Conservation (phyloP, 306 rosid genomes). For the Hippophae rhamnoides region DNA sequence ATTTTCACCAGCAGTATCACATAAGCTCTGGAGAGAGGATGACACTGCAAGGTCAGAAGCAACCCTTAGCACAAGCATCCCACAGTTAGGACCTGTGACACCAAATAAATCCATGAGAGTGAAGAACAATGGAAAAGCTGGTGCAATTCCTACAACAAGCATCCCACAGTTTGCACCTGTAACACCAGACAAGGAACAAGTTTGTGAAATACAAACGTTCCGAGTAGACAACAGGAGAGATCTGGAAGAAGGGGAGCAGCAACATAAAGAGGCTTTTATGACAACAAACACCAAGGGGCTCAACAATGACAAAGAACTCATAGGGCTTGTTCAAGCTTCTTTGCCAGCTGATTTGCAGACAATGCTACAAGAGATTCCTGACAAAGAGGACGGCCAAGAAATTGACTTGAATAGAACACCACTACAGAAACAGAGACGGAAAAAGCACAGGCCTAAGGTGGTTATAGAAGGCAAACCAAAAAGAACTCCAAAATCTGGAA, state of each 20-base stretch:
- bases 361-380: slow-evolving; percentile 28
- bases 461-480: slow-evolving; percentile 59
- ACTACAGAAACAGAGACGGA: slow-evolving; percentile 42
- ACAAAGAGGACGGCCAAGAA: slow-evolving; percentile 20
- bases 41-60: too few species aligned
- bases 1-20: too few species aligned
- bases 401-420: slow-evolving; percentile 35
- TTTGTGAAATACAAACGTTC: slow-evolving; percentile 15
- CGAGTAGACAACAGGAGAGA: slow-evolving; percentile 16
- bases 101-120: too few species aligned
- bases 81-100: too few species aligned
- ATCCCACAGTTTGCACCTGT: slow-evolving; percentile 33
- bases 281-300: slow-evolving; percentile 20
- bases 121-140: slow-evolving; percentile 10
- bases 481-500: slow-evolving; percentile 31
- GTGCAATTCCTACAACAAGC: slow-evolving; percentile 19
- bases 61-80: too few species aligned
- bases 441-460: slow-evolving; percentile 83
- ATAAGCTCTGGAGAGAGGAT: too few species aligned
- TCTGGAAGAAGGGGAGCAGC: slow-evolving; percentile 18
- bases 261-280: slow-evolving; percentile 15
- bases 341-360: slow-evolving; percentile 26
- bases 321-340: slow-evolving; percentile 21
- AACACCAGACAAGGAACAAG: slow-evolving; percentile 36
- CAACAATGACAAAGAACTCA: slow-evolving; percentile 22